Evolutionary conservation across 2,329 filamentous ascomycete genomes (phyloP).

Genomic region (Penicillium crustosum): DNA sequence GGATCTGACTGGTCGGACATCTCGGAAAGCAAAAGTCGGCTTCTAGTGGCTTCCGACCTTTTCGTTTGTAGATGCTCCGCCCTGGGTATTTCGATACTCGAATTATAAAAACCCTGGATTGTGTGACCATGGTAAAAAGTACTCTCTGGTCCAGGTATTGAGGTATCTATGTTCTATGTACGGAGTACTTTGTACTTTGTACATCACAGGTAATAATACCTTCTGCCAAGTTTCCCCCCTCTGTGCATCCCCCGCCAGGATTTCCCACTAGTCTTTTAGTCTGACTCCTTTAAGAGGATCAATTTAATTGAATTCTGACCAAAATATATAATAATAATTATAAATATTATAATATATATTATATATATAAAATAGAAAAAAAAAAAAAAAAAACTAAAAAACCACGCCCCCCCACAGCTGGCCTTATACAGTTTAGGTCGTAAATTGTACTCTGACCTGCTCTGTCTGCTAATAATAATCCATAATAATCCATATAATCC

Average conservation of each 20-base stretch:
- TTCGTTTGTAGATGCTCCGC: not conserved
- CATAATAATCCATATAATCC: slow-evolving; percentile 28
- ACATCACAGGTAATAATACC: not conserved
- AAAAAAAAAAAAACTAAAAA: slow-evolving; percentile 1
- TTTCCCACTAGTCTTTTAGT: slow-evolving; percentile 26
- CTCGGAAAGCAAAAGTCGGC: slow-evolving; percentile 15
- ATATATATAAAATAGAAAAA: too few relatives aligned
- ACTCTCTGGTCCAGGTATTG: not conserved
- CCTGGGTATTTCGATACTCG: not conserved
- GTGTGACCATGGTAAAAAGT: slow-evolving; percentile 16
- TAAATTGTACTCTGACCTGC: slow-evolving; percentile 26
- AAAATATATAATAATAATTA: not conserved
- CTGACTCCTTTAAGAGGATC: not conserved
- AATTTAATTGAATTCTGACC: not conserved
- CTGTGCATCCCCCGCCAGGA: slow-evolving; percentile 30
- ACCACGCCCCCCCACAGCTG: slow-evolving; percentile 22
- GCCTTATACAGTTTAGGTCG: slow-evolving; percentile 25
- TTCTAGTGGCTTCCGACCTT: slow-evolving; percentile 13
- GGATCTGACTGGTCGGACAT: slow-evolving; percentile 18
- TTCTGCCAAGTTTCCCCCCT: slow-evolving; percentile 14
- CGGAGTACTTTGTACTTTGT: too few relatives aligned
- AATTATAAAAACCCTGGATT: slow-evolving; percentile 14
- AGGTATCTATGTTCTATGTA: not conserved
- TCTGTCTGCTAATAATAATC: slow-evolving; percentile 29
- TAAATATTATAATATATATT: not conserved